Evolutionary conservation across 2,329 filamentous ascomycete species (phyloP), one percentile per base, ranked within the genome.

Genomic region (Trichophyton mentagrophytes): DNA sequence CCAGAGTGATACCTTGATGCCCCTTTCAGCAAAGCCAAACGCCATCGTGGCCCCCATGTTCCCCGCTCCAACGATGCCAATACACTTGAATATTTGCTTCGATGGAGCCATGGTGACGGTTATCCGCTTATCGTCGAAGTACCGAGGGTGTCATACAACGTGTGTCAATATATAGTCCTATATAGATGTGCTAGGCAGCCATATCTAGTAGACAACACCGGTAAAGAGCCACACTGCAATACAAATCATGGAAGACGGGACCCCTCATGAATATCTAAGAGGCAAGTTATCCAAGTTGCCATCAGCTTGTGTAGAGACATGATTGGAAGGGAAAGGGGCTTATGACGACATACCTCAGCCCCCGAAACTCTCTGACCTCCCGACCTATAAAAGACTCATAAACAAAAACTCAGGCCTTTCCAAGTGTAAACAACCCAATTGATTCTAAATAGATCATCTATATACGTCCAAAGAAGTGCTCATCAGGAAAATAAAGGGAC

Each of bases 41-140:
- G 71, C 67, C 73, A 76, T 75, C 71, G 74, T 75, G 30, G 73
- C 74, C 55, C 73, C 73, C 73, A 76, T 75, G 60, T 71, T 74
- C 15, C 73, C 73, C 61, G 70, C 72, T 40, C 73, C 73, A 46
- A 74, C 72, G 27, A 75, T 68, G 36, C 73, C 73, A 58, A 75
- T 74, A 55, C 66, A 68, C 51, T 72, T 70, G 64, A 73, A 74
- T 33, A 64, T 65, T 57, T 70, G 63, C 17, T 66, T 33, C n/a
- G 25, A 9, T 1, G 51, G 30, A n/a, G 51, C 25, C 51, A 55
- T 55, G 27, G 58, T 53, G 68, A 64, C 25, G 65, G 20, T 49
- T 13, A 9, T 15, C 11, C 40, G 11, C 13, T 51, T 51, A 27
- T 11, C 46, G 20, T 51, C 46, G 22, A 51, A 20, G n/a, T 22